Evolutionary conservation across 2,329 filamentous ascomycete genomes (phyloP).

Genomic region (Pyricularia grisea): DNA sequence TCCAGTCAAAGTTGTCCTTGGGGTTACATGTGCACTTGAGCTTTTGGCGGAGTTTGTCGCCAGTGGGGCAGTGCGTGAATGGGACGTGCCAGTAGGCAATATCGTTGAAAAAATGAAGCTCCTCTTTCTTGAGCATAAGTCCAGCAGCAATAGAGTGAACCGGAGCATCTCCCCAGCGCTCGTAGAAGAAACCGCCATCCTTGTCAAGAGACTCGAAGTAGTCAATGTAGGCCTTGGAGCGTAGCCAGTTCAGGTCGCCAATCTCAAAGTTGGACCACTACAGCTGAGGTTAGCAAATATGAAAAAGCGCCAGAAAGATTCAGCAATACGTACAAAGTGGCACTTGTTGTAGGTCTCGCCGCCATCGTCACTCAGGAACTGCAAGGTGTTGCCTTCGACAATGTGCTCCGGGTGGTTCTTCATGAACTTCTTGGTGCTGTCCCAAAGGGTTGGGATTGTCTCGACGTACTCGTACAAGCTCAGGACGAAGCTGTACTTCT

Average conservation of each 20-base stretch:
- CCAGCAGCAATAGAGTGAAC: constrained; percentile 95
- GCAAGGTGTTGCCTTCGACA: constrained; percentile 73
- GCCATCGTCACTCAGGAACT: constrained; percentile 82
- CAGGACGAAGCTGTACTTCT: constrained; percentile 96
- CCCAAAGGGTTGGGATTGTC: constrained; percentile 93
- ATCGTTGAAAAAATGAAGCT: constrained; percentile 98
- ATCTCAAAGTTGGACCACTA: constrained; percentile 99
- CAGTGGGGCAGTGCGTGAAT: constrained; percentile 94
- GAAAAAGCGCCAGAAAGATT: no score
- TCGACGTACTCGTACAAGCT: constrained; percentile 95
- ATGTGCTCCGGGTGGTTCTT: constrained; percentile 84
- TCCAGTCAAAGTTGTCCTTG: constrained; percentile 98
- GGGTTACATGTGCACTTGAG: constrained; percentile 93
- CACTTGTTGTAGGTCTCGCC: constrained; percentile 94
- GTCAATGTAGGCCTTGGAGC: constrained; percentile 79
- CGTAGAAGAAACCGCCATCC: constrained; percentile 97
- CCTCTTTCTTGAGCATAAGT: constrained; percentile 79
- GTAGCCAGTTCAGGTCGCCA: constrained; percentile 86
- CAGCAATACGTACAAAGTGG: constrained; percentile 66
- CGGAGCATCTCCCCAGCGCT: constrained; percentile 95
- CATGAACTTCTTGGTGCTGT: constrained; percentile 91
- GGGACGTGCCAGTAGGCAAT: constrained; percentile 98
- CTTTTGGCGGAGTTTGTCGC: constrained; percentile 72
- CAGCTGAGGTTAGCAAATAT: constrained; percentile 13
- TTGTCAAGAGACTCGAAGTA: constrained; percentile 83